phyloP scores from a whole-genome alignment of 345 rosid genomes.

The Citrus sp. region DNA sequence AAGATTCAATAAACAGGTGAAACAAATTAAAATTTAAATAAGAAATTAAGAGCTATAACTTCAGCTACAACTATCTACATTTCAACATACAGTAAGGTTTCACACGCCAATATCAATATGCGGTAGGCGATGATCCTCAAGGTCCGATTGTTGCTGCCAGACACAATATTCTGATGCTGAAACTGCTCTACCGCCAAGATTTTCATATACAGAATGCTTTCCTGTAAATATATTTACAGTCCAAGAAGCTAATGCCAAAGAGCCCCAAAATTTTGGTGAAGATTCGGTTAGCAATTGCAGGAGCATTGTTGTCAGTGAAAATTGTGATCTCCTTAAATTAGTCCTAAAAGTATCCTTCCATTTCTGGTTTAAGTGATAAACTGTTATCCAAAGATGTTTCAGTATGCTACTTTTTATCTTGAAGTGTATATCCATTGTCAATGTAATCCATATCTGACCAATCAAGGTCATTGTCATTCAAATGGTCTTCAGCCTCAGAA shows the following conservation, averaged over 20 bases:
- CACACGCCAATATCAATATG: not conserved
- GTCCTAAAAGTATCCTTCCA: slow-evolving; percentile 43
- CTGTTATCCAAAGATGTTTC: slow-evolving; percentile 2
- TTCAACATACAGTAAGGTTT: not conserved
- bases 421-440: slow-evolving; percentile 16
- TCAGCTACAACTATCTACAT: too few species aligned
- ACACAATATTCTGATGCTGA: slow-evolving; percentile 4
- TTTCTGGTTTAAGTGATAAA: slow-evolving; percentile 21
- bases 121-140: not conserved
- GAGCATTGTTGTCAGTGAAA: not conserved
- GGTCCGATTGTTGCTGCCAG: slow-evolving; percentile 1
- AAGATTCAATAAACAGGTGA: not conserved
- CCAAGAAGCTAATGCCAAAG: not conserved
- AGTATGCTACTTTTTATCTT: slow-evolving; percentile 15
- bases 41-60: too few species aligned
- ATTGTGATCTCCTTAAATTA: slow-evolving; percentile 16
- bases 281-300: not conserved
- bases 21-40: not conserved
- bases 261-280: not conserved
- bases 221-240: not conserved
- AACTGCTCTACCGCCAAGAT: not conserved
- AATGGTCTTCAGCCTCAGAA: slow-evolving; percentile 21
- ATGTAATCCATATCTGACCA: slow-evolving; percentile 38
- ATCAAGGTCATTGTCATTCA: slow-evolving; percentile 46
- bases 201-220: slow-evolving; percentile 12